Evolutionary conservation across 106 monocot species (phyloP), one percentile per base, ranked within the genome.

Genomic region (Posidonia australis): DNA sequence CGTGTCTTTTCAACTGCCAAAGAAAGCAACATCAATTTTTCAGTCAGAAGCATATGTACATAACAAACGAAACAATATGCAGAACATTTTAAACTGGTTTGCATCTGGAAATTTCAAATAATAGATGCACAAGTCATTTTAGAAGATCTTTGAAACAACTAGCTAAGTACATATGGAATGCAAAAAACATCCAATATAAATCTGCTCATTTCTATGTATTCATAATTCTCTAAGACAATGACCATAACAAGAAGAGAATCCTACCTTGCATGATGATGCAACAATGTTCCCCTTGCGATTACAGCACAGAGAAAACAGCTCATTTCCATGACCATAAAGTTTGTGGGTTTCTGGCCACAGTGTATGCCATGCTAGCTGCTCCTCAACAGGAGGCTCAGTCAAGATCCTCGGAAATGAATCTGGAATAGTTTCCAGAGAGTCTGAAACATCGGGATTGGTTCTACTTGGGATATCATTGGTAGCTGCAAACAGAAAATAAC

Each of bases 251-350:
- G n/a, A n/a, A n/a, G n/a, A n/a, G n/a, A n/a, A 36, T 36, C 36
- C 36, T 36, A 36, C 36, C 36, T 36, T 36, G 36, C 36, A 36
- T 4, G 36, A 36, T 36, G 36, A 36, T 36, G 36, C 36, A 36
- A 36, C 36, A 36, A 36, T 2, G 36, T 36, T 36, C 36, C 36
- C 36, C 7, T 36, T 36, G 36, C 7, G 84, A 44, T 88, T 82
- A 72, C 91, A 98, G 58, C 83, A 85, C 10, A 98, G 45, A 14
- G 98, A 85, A 75, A 83, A 82, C 25, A 98, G 65, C 58, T 98
- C 98, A 78, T 98, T 98, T 31, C 98, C 98, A 83, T 98, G 98
- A 61, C 98, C 98, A 81, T 98, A 98, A 57, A 98, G 87, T 61
- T 98, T 98, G 66, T 98, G 91, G 25, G 98, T 85, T 72, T 98